These are phyloP conservation scores for Colletotrichum gigasporum DNA, from an alignment of 2,329 filamentous ascomycete species.

Conservation along the genomic window DNA sequence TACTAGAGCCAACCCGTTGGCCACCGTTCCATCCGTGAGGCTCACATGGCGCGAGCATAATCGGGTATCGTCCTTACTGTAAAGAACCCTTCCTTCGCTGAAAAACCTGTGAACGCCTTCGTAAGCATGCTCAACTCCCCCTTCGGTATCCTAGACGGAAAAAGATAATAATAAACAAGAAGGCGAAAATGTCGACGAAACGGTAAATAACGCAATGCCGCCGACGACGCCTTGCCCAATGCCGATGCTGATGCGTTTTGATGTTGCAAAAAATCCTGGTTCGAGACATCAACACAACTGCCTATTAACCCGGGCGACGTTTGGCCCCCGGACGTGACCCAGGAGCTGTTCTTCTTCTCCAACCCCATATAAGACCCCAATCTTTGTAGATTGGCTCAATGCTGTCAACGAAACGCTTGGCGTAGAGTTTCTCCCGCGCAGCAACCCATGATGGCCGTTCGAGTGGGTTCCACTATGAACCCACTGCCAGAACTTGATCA, in stretches of 20 bases:
- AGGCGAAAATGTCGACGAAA: not conserved
- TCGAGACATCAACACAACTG: not conserved
- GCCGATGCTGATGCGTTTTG: conserved; percentile 17
- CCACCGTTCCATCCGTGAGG: conserved; percentile 18
- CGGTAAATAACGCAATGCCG: too few relatives aligned
- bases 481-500: conserved; percentile 63
- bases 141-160: not conserved
- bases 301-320: not conserved
- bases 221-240: conserved; percentile 27
- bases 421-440: conserved; percentile 12
- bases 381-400: conserved; percentile 12
- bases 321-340: not conserved
- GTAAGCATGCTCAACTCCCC: not conserved
- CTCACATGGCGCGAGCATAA: conserved; percentile 21
- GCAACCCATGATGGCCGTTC: not conserved
- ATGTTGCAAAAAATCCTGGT: not conserved
- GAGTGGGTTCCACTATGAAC: conserved; percentile 38
- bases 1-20: conserved; percentile 12
- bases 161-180: not conserved
- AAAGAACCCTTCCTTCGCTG: conserved; percentile 25
- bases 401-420: conserved; percentile 16
- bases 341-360: not conserved
- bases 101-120: conserved; percentile 25
- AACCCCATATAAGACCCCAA: conserved; percentile 21
- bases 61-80: conserved; percentile 32